Evolutionary conservation across 306 rosid species (phyloP).

Genomic region (Acacia melanoxylon): DNA sequence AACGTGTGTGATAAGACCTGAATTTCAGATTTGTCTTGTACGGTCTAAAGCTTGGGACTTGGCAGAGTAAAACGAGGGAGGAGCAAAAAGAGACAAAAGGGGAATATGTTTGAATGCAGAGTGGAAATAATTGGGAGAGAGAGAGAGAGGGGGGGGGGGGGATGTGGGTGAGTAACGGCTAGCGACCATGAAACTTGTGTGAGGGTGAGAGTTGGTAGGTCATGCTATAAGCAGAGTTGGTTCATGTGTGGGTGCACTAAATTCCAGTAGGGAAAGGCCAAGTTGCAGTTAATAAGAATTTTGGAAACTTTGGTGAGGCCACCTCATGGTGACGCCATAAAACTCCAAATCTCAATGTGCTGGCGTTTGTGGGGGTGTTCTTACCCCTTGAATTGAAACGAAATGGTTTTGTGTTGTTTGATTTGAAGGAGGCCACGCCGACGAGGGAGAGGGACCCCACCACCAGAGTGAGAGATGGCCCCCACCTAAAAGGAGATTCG

Average conservation of each 20-base stretch:
- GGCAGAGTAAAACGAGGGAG: neutral
- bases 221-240: neutral
- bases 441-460: conserved; percentile 28
- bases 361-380: conserved; percentile 29
- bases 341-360: conserved; percentile 25
- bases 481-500: conserved; percentile 44
- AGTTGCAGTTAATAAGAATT: neutral
- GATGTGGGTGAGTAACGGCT: conserved; percentile 9
- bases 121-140: neutral
- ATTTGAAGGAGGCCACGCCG: conserved; percentile 30
- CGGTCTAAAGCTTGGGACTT: neutral
- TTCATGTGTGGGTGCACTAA: neutral
- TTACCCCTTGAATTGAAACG: neutral
- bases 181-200: neutral
- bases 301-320: conserved; percentile 23
- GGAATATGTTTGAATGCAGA: neutral
- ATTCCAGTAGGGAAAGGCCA: neutral
- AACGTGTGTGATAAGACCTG: neutral
- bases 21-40: neutral
- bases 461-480: conserved; percentile 12
- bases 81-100: neutral
- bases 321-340: neutral
- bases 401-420: neutral
- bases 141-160: neutral
- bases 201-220: neutral